phyloP scores from a whole-genome alignment of 331 rosid species.

The Saraca asoca region DNA sequence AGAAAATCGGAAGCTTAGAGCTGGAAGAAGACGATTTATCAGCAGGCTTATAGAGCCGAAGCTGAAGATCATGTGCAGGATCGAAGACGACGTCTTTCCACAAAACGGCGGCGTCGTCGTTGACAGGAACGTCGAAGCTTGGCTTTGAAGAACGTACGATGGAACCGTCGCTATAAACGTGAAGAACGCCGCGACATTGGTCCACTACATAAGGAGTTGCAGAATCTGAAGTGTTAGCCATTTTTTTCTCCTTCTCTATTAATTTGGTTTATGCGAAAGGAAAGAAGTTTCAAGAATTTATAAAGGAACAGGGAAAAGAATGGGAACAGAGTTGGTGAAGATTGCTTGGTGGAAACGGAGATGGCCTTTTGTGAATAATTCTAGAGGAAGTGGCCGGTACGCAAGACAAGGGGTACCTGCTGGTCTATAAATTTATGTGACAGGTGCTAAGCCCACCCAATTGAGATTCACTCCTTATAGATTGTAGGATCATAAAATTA shows the following conservation, averaged over 20 bases:
- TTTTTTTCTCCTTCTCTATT: constrained; percentile 9
- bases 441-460: too few relatives aligned
- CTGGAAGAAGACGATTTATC: constrained; percentile 6
- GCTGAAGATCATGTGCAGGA: constrained; percentile 50
- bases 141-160: constrained; percentile 56
- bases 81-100: constrained; percentile 80
- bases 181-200: constrained; percentile 83
- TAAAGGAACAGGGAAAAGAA: background rate
- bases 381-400: too few relatives aligned
- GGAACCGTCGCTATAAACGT: constrained; percentile 77
- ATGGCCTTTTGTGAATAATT: constrained; percentile 1
- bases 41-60: constrained; percentile 77
- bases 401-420: too few relatives aligned
- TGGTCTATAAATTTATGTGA: too few relatives aligned
- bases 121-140: constrained; percentile 52
- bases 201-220: constrained; percentile 44
- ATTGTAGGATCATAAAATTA: too few relatives aligned
- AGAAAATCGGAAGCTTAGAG: constrained; percentile 64
- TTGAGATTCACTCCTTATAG: too few relatives aligned
- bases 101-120: constrained; percentile 58
- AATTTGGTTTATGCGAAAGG: background rate
- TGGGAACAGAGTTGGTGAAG: background rate
- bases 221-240: constrained; percentile 35
- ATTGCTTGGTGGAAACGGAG: background rate
- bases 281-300: background rate